Evolutionary conservation across 1,284 basidiomycete genomes (phyloP), one percentile per base, ranked within the genome.

Genomic region (Boletus smithii): DNA sequence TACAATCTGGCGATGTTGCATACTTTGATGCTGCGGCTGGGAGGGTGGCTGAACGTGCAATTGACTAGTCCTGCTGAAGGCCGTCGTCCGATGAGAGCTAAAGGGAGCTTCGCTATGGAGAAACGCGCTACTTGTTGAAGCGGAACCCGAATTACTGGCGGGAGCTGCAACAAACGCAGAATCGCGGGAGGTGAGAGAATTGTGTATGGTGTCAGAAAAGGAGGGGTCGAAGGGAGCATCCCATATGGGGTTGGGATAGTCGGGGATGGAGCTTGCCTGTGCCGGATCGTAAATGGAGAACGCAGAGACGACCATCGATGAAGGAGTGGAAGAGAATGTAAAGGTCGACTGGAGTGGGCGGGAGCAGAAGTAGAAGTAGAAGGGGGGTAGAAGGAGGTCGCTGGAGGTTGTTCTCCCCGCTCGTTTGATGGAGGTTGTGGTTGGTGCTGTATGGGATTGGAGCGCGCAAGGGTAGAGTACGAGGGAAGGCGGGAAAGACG

Each of bases 221-320:
- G 53, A 34, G 7, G 59, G 32, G n/a, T 46, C 31, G 7, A 61
- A 67, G 9, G 53, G 44, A 0, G 33, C 16, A n/a, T 53, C 43
- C 65, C 65, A 68, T 34, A 51, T 46, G 13, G 14, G 16, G 8
- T 45, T 48, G 5, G 45, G 49, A 22, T 53, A 57, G 40, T 54
- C 51, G 1, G 62, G 50, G n/a, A 56, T 22, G 11, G 44, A 0
- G 13, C 36, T 52, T 3, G 57, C 51, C 1, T 54, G 53, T 8
- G 56, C 18, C 1, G 66, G 61, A 22, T 67, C 64, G 37, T 65
- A 67, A 41, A 64, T 60, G 5, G 66, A 64, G 6, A 54, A 31
- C 0, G 31, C 49, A 3, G 65, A 45, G 29, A 63, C 53, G 39
- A 67, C 66, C 65, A 63, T 63, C 1, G 60, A 43, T 3, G 58